Evolutionary conservation across 345 rosid species (phyloP).

Genomic region (Durio zibethinus): DNA sequence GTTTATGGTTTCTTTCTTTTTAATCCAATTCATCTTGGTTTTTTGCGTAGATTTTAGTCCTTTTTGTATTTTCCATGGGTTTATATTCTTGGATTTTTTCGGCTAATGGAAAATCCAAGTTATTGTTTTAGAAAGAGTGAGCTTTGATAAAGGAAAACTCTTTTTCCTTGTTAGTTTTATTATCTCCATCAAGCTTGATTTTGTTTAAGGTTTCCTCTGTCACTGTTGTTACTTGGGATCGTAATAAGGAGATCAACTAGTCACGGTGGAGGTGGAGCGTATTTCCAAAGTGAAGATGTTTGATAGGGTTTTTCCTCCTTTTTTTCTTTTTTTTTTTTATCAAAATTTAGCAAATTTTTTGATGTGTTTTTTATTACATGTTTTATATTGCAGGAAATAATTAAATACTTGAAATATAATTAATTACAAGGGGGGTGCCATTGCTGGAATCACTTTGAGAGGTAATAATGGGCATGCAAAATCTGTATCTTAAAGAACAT

Average conservation of each 20-base stretch:
- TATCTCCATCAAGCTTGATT: constrained; percentile 3
- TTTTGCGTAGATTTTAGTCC: constrained; percentile 21
- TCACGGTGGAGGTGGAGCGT: not conserved
- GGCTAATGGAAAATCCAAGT: not conserved
- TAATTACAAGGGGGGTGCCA: not conserved
- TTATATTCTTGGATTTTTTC: not conserved
- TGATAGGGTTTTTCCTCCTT: constrained; percentile 9
- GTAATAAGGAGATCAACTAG: not conserved
- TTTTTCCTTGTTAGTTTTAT: constrained; percentile 11
- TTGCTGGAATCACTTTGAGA: constrained; percentile 16
- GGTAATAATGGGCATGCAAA: constrained; percentile 69
- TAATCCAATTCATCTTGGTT: not conserved
- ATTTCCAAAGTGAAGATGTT: not conserved
- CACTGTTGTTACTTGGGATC: not conserved
- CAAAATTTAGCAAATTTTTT: constrained; percentile 10
- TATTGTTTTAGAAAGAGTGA: not conserved
- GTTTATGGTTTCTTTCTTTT: not conserved
- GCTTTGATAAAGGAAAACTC: not conserved
- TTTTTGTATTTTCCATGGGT: not conserved
- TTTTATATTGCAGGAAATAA: constrained; percentile 31
- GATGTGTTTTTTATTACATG: not conserved
- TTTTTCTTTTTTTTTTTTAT: not conserved
- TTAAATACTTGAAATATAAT: constrained; percentile 4
- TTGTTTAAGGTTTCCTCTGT: constrained; percentile 7
- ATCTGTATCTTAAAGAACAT: constrained; percentile 58